A percentile compares a stretch with the other conserved stretches of the same genome.
Evolutionary conservation across 2,329 filamentous ascomycete genomes (phyloP).

Genomic region (Bipolaris gigantea): DNA sequence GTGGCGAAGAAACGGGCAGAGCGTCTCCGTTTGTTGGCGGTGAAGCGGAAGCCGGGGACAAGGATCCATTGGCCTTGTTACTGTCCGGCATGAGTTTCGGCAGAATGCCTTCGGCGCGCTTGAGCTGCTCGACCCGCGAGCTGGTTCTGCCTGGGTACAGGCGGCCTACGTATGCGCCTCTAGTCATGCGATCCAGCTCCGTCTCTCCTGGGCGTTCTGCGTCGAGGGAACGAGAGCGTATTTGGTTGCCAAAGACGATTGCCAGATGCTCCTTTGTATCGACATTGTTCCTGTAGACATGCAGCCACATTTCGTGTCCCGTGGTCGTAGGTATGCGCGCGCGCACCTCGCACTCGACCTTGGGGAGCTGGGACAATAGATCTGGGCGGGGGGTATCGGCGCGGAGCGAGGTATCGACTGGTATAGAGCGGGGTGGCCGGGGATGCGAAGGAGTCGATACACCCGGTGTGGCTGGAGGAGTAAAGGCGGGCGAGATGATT

Average conservation of each 20-base stretch:
- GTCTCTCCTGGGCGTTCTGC: slow-evolving; percentile 74
- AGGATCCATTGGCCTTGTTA: slow-evolving; percentile 14
- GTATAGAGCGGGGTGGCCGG: slow-evolving; percentile 45
- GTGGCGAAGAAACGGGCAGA: slow-evolving; percentile 32
- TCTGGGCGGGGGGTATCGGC: slow-evolving; percentile 62
- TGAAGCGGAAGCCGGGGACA: slow-evolving; percentile 23
- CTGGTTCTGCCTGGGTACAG: slow-evolving; percentile 82
- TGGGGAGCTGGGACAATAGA: slow-evolving; percentile 73
- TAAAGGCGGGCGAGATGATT: slow-evolving; percentile 53
- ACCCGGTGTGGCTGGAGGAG: slow-evolving; percentile 45
- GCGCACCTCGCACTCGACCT: slow-evolving; percentile 91
- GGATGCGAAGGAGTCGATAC: slow-evolving; percentile 38
- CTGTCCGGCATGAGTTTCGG: slow-evolving; percentile 22
- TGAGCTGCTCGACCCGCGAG: slow-evolving; percentile 63
- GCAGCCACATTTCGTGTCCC: slow-evolving; percentile 94
- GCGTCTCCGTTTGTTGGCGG: slow-evolving; percentile 37
- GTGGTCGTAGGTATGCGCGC: slow-evolving; percentile 91
- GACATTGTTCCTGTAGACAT: slow-evolving; percentile 88
- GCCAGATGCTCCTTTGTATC: slow-evolving; percentile 96
- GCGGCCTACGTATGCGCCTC: slow-evolving; percentile 87
- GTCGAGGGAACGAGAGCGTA: slow-evolving; percentile 72
- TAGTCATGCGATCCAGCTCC: slow-evolving; percentile 87
- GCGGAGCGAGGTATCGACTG: slow-evolving; percentile 45
- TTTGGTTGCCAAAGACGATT: slow-evolving; percentile 90
- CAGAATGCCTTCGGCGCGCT: slow-evolving; percentile 42